Evolutionary conservation across 768 basidiomycete species (phyloP), one percentile per base, ranked within the genome.

Genomic region (Mycena alexandri): DNA sequence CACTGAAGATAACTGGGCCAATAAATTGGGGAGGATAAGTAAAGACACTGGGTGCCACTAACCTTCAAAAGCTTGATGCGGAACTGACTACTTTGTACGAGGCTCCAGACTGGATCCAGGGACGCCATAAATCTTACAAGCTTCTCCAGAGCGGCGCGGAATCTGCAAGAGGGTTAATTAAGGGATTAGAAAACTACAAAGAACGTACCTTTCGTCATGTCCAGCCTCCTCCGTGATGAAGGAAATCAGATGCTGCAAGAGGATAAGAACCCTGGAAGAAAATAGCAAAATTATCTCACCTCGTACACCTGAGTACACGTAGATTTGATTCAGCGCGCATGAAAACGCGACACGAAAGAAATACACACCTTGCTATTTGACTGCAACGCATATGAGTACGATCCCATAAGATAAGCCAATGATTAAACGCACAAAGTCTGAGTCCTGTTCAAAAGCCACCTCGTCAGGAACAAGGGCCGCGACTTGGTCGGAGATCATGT

Each of bases 21-120:
- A 41, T 43, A 13, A 8, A 42, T 55, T 38, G 10, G 14, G 38
- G 38, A 38, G 11, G 38, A 38, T 10, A 38, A 38, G 38, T 2
- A 11, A 38, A 41, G 36, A 33, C 11, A 25, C 24, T 16, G 3
- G 2, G n/a, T 29, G 22, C 36, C 29, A 34, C 29, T 59, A 36
- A 69, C 65, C 44, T 74, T 69, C 47, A 74, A 44, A 34, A 72
- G 21, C 44, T 71, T 62, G 42, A 74, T 47, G 22, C 73, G 73
- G 48, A 70, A 62, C 46, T 68, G 69, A 17, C 60, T 24, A 50
- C 73, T 68, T 47, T 68, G 63, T 3, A 74, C 67, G 22, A 74
- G 69, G 48, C 69, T 70, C 59, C 71, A 74, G 8, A 74, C 56
- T 1, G 67, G 63, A 61, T 72, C 71, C 5, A 73, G 58, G 11